Conservation (phyloP, 306 rosid species). For the Acacia acuminata region DNA sequence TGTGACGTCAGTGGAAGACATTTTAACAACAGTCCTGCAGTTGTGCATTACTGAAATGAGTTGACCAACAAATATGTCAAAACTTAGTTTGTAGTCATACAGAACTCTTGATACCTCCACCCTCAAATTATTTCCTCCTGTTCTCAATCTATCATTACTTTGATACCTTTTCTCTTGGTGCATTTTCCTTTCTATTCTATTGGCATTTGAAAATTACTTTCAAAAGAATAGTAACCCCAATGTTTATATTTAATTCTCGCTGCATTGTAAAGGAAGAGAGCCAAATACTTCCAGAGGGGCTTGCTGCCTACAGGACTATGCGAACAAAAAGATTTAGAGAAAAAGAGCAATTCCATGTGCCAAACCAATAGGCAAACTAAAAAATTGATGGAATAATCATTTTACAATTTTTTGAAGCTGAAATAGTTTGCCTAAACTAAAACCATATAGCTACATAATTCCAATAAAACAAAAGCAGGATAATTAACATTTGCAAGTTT, state of each 20-base stretch:
- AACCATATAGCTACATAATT: not conserved
- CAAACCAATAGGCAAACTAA: not conserved
- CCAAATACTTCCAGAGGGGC: not conserved
- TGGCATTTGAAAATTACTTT: not conserved
- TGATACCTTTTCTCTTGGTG: not conserved
- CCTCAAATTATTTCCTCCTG: not conserved
- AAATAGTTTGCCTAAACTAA: not conserved
- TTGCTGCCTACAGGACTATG: not conserved
- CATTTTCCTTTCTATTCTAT: not conserved
- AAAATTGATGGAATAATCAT: not conserved
- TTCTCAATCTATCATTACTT: not conserved
- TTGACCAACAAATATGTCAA: not conserved
- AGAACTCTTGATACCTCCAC: not conserved
- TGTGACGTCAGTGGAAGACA: constrained; percentile 52
- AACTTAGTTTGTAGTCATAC: not conserved
- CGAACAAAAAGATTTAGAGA: not conserved
- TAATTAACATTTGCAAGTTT: not conserved
- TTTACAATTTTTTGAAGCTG: not conserved
- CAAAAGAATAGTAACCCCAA: not conserved
- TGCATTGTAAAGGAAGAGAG: not conserved
- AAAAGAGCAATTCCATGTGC: not conserved
- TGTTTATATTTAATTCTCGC: not conserved
- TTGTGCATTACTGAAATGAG: constrained; percentile 24
- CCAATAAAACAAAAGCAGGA: not conserved
- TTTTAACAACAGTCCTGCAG: constrained; percentile 49